Evolutionary conservation across 176 grass and related monocot genomes (phyloP).

Genomic region (Luzula sylvatica): DNA sequence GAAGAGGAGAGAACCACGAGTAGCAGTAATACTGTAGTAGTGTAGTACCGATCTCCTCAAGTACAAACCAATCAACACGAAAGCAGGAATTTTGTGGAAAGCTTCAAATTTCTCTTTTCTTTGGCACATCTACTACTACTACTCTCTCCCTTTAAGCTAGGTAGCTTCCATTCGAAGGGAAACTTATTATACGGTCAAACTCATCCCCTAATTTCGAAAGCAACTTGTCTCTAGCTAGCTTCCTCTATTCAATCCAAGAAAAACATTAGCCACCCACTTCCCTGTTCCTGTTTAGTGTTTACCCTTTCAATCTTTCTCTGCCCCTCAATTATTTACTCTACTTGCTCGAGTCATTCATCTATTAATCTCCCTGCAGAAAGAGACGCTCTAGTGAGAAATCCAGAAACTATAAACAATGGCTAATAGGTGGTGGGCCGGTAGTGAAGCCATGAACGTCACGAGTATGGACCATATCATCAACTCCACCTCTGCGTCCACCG

Average conservation of each 20-base stretch:
- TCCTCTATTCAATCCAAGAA: too few species aligned
- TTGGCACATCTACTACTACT: not conserved
- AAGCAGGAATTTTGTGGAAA: not conserved
- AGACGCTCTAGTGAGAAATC: constrained; percentile 17
- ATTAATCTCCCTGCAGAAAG: not conserved
- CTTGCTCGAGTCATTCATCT: too few species aligned
- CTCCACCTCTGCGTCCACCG: not conserved
- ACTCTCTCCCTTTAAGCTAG: not conserved
- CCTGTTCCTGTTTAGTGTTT: not conserved
- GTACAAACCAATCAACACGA: not conserved
- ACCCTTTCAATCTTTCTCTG: not conserved
- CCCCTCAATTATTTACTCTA: too few species aligned
- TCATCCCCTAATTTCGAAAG: not conserved
- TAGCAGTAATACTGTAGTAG: too few species aligned
- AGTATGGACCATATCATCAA: constrained; percentile 18
- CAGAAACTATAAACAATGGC: constrained; percentile 42
- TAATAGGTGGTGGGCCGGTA: constrained; percentile 64
- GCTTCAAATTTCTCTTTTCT: not conserved
- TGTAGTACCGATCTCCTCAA: too few species aligned
- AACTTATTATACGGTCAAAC: constrained; percentile 9
- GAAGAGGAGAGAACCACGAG: too few species aligned
- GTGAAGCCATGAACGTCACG: constrained; percentile 43
- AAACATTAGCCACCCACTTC: not conserved
- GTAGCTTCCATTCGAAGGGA: not conserved
- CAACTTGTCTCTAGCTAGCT: too few species aligned